These are phyloP conservation scores for Globisporangium ultimum DNA, from an alignment of 352 stramenopile genomes.

Conservation along the genomic window DNA sequence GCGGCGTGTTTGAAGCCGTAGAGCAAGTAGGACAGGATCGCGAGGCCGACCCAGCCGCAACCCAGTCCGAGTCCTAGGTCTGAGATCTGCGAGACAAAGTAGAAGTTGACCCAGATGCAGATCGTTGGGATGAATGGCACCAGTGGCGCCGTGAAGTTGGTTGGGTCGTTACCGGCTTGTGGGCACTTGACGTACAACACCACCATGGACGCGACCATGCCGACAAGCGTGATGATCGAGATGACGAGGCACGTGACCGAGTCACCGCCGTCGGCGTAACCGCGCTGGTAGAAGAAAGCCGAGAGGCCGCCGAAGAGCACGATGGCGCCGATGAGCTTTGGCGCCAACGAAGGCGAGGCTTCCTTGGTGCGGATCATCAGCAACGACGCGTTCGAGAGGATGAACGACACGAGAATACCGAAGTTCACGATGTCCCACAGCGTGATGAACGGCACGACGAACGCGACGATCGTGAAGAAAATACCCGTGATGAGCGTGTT, in stretches of 20 bases:
- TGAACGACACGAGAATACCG: slow-evolving; percentile 84
- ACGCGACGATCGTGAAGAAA: slow-evolving; percentile 65
- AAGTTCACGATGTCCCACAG: slow-evolving; percentile 88
- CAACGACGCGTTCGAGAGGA: slow-evolving; percentile 74
- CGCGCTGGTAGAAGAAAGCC: slow-evolving; percentile 57
- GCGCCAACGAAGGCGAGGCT: slow-evolving; percentile 37
- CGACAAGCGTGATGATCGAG: slow-evolving; percentile 38
- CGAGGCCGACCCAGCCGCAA: slow-evolving; percentile 40
- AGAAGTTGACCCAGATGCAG: slow-evolving; percentile 61
- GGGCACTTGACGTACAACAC: slow-evolving; percentile 45
- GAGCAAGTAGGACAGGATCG: slow-evolving; percentile 50
- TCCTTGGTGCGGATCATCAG: slow-evolving; percentile 56
- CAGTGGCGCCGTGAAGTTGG: slow-evolving; percentile 42
- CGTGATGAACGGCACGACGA: slow-evolving; percentile 72
- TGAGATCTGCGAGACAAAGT: slow-evolving; percentile 54
- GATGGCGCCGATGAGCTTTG: slow-evolving; percentile 29
- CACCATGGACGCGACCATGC: slow-evolving; percentile 29
- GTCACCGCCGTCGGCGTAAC: slow-evolving; percentile 32
- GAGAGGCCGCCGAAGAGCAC: slow-evolving; percentile 31
- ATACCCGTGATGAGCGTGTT: slow-evolving; percentile 69
- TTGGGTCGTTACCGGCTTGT: slow-evolving; percentile 24
- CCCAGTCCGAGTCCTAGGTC: slow-evolving; percentile 31
- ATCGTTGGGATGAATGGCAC: slow-evolving; percentile 55
- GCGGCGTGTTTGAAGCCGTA: slow-evolving; percentile 52
- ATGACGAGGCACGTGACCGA: slow-evolving; percentile 33